phyloP scores from a whole-genome alignment of 106 monocot genomes.

The Alisma plantagoaquatica region DNA sequence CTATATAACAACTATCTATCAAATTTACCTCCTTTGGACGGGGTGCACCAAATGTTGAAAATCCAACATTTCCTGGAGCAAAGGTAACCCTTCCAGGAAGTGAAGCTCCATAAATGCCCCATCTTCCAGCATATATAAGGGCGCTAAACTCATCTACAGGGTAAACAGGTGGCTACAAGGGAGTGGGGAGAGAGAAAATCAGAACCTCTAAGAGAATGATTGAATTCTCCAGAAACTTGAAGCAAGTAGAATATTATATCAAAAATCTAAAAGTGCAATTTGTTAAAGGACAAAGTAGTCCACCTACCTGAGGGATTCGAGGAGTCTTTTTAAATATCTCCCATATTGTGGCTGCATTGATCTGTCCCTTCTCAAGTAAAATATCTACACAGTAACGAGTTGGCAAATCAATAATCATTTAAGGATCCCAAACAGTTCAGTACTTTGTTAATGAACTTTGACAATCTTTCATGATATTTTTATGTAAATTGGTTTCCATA shows the following conservation, averaged over 20 bases:
- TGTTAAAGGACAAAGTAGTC: no score
- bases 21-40: conserved; percentile 58
- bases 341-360: conserved; percentile 68
- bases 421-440: no score
- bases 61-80: conserved; percentile 81
- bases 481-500: no score
- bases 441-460: no score
- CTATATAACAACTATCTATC: not conserved
- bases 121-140: conserved; percentile 80
- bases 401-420: no score
- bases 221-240: no score
- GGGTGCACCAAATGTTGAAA: conserved; percentile 71
- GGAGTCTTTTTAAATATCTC: conserved; percentile 63
- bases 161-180: conserved; percentile 47
- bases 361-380: conserved; percentile 60
- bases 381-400: conserved; percentile 41
- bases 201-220: no score
- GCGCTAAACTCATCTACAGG: conserved; percentile 80
- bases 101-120: conserved; percentile 80
- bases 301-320: conserved; percentile 60
- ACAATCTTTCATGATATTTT: no score
- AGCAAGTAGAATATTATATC: no score
- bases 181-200: not conserved
- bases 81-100: conserved; percentile 76
- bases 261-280: no score